Evolutionary conservation across 2,329 filamentous ascomycete species (phyloP).

Genomic region (Diaporthe citrichinensis): DNA sequence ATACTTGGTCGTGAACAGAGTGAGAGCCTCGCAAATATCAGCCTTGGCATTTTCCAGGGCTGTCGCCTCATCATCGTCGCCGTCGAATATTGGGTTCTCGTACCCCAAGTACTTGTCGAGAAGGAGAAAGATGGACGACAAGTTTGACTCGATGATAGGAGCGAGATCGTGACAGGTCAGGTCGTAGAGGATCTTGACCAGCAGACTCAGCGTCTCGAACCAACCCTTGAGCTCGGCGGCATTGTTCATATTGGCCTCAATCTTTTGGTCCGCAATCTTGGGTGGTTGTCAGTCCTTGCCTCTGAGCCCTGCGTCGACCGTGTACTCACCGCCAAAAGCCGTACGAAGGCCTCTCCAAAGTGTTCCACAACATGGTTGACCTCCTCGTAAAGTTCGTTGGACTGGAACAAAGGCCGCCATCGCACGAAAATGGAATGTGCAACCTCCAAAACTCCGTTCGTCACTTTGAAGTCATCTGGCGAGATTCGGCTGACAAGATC

Average conservation of each 20-base stretch:
- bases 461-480: constrained; percentile 83
- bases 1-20: constrained; percentile 94
- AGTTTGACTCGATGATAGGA: constrained; percentile 92
- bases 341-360: constrained; percentile 87
- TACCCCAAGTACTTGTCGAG: constrained; percentile 95
- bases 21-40: constrained; percentile 91
- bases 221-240: constrained; percentile 81
- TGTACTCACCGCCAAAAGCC: constrained; percentile 77
- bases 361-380: constrained; percentile 94
- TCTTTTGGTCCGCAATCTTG: constrained; percentile 77
- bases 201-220: constrained; percentile 87
- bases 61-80: constrained; percentile 92
- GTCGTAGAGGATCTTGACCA: constrained; percentile 94
- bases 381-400: constrained; percentile 92
- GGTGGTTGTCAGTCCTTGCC: neutral
- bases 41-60: constrained; percentile 89
- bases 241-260: constrained; percentile 83
- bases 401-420: constrained; percentile 94
- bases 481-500: constrained; percentile 92
- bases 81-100: constrained; percentile 84
- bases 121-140: constrained; percentile 81
- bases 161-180: constrained; percentile 97
- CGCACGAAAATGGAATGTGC: constrained; percentile 98
- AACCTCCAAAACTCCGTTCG: constrained; percentile 95
- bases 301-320: too few species aligned